Evolutionary conservation across 805 yeast species (phyloP), one percentile per base, ranked within the genome.

Genomic region (Candida argentea): DNA sequence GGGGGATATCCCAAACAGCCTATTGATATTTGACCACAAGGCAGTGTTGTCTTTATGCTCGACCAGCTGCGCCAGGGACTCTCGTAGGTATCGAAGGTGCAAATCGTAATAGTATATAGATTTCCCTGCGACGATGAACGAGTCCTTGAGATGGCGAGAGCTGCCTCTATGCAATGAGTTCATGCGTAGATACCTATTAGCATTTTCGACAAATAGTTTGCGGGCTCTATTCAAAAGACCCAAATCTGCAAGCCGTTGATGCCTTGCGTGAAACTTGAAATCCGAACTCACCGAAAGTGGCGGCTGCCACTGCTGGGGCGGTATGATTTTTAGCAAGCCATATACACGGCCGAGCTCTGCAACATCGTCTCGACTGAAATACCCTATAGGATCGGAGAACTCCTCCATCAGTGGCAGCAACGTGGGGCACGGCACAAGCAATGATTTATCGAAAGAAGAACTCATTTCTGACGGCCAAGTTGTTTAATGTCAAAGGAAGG

Each of bases 221-320:
- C 87, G 57, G 19, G 78, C 70, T 36, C 93, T 57, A 32, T 76
- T 76, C 5, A 67, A 47, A 11, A 82, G 46, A 15, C 77, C 75
- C 42, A 82, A 53, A 44, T 79, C 84, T 40, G 71, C 67, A 30
- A 82, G 43, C 26, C 64, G 68, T 46, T 81, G 91, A n/a, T 76
- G 46, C 30, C 93, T 51, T 6, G 85, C 78, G 36, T 71, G 76
- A 44, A 82, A 81, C 27, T 52, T 62, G 50, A 81, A 80, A 5
- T 54, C 42, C 25, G 60, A 56, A 27, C 78, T 62, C 13, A 80
- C 54, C 30, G 73, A 62, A 36, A 78, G 65, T 0, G 71, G 72
- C 1, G 78, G 76, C 26, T 44, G 46, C 76, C 76, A 72, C n/a
- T 42, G 50, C 11, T 37, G 30, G 0, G 78, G 78, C 4, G 78